These are phyloP conservation scores for Ophiostoma pallidulum DNA, from an alignment of 2,329 filamentous ascomycete genomes.

Conservation along the genomic window DNA sequence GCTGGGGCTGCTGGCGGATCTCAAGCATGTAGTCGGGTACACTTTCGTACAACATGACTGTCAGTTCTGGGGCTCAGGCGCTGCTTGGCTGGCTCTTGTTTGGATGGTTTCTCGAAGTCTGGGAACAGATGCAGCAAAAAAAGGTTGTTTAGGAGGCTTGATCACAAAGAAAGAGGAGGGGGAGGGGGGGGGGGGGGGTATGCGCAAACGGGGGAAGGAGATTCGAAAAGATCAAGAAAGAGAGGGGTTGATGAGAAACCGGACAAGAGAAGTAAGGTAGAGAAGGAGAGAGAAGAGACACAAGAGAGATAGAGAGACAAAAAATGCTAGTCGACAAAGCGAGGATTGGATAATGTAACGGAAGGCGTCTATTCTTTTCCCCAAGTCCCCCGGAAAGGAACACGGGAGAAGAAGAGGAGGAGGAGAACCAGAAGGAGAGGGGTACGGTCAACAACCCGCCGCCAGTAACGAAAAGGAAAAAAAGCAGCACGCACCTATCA, in stretches of 20 bases:
- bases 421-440: too few species aligned
- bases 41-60: slow-evolving; percentile 9
- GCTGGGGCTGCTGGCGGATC: slow-evolving; percentile 56
- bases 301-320: too few species aligned
- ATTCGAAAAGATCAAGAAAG: too few species aligned
- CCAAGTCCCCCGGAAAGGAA: too few species aligned
- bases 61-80: neutral
- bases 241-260: too few species aligned
- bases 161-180: neutral
- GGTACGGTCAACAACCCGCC: too few species aligned
- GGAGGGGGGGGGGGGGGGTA: neutral
- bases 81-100: neutral
- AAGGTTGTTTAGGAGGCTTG: neutral
- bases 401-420: too few species aligned
- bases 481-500: slow-evolving; percentile 10
- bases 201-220: too few species aligned
- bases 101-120: neutral
- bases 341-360: too few species aligned
- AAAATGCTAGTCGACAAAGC: too few species aligned
- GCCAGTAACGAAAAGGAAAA: neutral
- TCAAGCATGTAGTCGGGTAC: slow-evolving; percentile 23
- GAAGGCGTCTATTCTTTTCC: too few species aligned
- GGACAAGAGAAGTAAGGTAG: too few species aligned
- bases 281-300: neutral
- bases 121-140: neutral